Evolutionary conservation across 495 filamentous ascomycete species (phyloP), one percentile per base, ranked within the genome.

Genomic region (Chaetomium tenue): DNA sequence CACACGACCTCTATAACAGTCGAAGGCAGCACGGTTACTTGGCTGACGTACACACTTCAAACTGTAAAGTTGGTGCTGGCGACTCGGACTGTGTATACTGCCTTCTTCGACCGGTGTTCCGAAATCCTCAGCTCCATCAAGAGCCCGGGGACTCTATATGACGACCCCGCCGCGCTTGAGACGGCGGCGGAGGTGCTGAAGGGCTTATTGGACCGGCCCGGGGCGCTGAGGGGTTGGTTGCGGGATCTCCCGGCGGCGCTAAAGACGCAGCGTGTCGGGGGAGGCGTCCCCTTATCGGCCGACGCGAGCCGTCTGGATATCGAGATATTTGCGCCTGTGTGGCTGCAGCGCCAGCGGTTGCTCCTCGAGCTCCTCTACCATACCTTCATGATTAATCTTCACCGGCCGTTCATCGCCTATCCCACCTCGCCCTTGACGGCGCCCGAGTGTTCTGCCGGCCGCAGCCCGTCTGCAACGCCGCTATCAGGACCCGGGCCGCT

Each of bases 331-430:
- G 72, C 76, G 7, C 68, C 76, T 8, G 33, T 66, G 2, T 83
- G 79, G 80, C 65, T 83, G 0, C 78, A 81, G 51, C 78, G 79
- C 20, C 83, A 86, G 58, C 79, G 82, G 15, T 47, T 84, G 0
- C 71, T 81, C 50, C 74, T 86, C 2, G 83, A 86, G 63, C 75
- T 83, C 0, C 58, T 76, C 9, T 85, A 85, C 61, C 83, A 85
- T 64, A 74, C 80, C 50, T 67, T 79, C 2, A 66, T 61, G 63
- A 75, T 77, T 51, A 80, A 74, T 59, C 64, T 83, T 7, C 79
- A 78, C 63, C 79, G 83, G 5, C 80, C 81, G 5, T 78, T 83
- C 50, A 79, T 84, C 30, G 72, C 60, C 57, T 81, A 83, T 61
- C 52, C 30, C 30, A 26, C 6, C 15, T 33, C 20, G 23, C 61